Evolutionary conservation across 208 protist genomes (phyloP), one percentile per base, ranked within the genome.

Genomic region (Kentomonas sorsogonicus): DNA sequence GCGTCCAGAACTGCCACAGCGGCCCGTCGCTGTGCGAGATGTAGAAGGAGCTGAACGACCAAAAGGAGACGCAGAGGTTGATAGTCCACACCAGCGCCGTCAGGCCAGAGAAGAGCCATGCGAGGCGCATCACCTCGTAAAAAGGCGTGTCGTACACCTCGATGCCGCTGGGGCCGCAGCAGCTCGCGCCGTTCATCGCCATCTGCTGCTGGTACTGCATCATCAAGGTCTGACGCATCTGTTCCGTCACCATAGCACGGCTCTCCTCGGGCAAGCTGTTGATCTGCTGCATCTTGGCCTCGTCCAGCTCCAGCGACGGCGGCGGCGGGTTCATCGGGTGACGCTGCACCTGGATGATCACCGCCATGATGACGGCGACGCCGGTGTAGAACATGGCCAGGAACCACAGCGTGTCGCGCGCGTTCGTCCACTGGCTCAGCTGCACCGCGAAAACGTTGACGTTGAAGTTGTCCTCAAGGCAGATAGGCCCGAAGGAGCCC

Each of bases 91-190:
- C 63, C 40, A 93, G 65, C 4, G 69, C 63, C 3, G 74, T 81
- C 16, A 93, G 52, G 1, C 83, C 86, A n/a, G 72, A 68, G 40
- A 87, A 68, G 48, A 85, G 66, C 83, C 86, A 93, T 39, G 81
- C 86, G 41, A 88, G 48, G 57, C 86, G 83, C 46, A 90, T 74
- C 54, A 89, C 86, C 45, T 89, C 83, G 66, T 91, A 93, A 34
- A 83, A 85, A 13, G 82, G 80, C 1, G 86, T 93, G 22, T 82
- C 80, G 71, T 89, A 93, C 30, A 93, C 58, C 68, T 89, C 72
- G 43, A 88, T 66, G 13, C 72, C 60, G 47, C 53, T 60, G 27
- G 66, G 33, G 10, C 44, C 52, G 50, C 67, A 66, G 63, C 64
- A 74, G 55, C 63, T 67, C 6, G 26, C 40, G 15, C 30, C 51